phyloP scores from a whole-genome alignment of 2,329 filamentous ascomycete genomes.

The Fusarium newnesense region DNA sequence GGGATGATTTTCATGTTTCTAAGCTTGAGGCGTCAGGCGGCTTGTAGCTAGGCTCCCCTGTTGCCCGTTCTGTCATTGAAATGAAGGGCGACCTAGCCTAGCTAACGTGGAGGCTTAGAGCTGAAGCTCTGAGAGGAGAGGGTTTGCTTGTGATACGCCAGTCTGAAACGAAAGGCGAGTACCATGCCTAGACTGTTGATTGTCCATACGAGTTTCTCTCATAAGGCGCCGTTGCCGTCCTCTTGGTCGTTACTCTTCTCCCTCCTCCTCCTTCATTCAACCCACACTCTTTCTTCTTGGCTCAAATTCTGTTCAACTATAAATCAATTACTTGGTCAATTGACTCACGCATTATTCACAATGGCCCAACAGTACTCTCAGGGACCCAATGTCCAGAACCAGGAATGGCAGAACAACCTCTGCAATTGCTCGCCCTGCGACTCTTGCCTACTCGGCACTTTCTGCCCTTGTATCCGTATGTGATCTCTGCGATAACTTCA shows the following conservation, averaged over 20 bases:
- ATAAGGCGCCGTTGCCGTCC: constrained; percentile 13
- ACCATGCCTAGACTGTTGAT: constrained; percentile 17
- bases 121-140: constrained; percentile 7
- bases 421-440: constrained; percentile 54
- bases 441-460: constrained; percentile 53
- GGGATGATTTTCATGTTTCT: neutral
- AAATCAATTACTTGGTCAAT: neutral
- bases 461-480: constrained; percentile 57
- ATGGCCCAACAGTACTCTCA: constrained; percentile 43
- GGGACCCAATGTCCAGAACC: constrained; percentile 42
- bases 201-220: constrained; percentile 16
- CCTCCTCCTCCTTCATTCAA: neutral
- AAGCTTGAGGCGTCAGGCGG: constrained; percentile 24
- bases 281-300: neutral
- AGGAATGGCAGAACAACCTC: constrained; percentile 53
- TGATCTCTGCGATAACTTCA: constrained; percentile 10
- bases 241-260: neutral
- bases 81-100: constrained; percentile 36
- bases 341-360: constrained; percentile 15
- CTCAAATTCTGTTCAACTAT: neutral
- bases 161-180: constrained; percentile 15
- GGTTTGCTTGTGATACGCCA: constrained; percentile 16
- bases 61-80: constrained; percentile 24
- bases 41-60: constrained; percentile 34
- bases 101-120: constrained; percentile 23